Base-by-base conservation (phyloP, 2,329 filamentous ascomycete species). In the Fusarium sp. region DNA sequence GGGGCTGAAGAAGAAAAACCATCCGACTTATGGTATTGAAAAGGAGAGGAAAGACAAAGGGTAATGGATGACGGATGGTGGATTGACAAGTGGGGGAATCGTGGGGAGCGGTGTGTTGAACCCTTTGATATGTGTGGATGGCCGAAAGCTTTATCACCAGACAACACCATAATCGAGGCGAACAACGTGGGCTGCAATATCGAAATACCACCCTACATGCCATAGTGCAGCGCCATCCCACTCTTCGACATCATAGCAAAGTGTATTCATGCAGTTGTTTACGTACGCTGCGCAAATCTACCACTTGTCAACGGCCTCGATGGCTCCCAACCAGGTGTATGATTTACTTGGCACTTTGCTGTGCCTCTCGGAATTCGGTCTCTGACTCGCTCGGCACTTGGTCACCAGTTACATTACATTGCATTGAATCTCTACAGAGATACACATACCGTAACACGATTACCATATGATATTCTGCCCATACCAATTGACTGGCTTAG, bases 21-120 rank as follows among this genome's bases (percentile, higher is more conserved):
- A 41, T 62, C 64, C 60, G 44, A 49, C 32, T 50, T 39, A 17
- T 65, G 52, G 51, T 63, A 57, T 61, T 65, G 57, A 66, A 51
- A 44, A 61, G 39, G 59, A 71, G 45, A 46, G 67, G 41, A 33
- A 22, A 37, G n/a, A n/a, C 15, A 11, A 53, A 35, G 33, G 46
- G 60, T 59, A 49, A 56, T 54, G 37, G 41, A 52, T 13, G 57
- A 35, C 33, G 33, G 33, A 9, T 35, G 17, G 33, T n/a, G 33
- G 33, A 57, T 53, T 49, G 32, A 51, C 46, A 52, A 61, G 67
- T 71, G 69, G 71, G 71, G 70, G 69, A 65, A 45, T 40, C 71
- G 69, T 72, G 71, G 67, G 69, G 69, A 72, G 71, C 71, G 71
- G 71, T 73, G 71, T 72, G 65, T 67, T 41, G 48, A 54, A 17